These are phyloP conservation scores for Urostyla sp. DNA, from an alignment of 73 alveolate genomes.

Conservation along the genomic window DNA sequence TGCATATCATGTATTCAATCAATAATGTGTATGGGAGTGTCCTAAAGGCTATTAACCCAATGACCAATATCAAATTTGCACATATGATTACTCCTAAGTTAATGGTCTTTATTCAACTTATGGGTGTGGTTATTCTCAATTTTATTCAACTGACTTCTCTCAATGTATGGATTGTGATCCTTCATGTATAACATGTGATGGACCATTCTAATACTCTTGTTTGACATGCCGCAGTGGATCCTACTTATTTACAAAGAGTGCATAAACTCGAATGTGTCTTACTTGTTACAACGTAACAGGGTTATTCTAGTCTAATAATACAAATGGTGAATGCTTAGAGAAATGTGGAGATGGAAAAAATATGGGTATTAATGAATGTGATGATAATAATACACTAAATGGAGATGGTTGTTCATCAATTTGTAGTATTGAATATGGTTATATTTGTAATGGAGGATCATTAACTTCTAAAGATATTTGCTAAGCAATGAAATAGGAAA, in stretches of 20 bases:
- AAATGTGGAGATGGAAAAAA: conserved; percentile 54
- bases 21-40: conserved; percentile 42
- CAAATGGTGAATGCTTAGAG: conserved; percentile 48
- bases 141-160: background rate
- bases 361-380: conserved; percentile 61
- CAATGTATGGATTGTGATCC: conserved; percentile 30
- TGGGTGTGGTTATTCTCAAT: conserved; percentile 15
- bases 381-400: conserved; percentile 67
- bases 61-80: conserved; percentile 43
- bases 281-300: conserved; percentile 2
- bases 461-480: conserved; percentile 27
- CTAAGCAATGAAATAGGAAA: conserved; percentile 1
- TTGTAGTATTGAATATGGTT: conserved; percentile 73
- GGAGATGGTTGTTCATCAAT: conserved; percentile 72
- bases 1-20: conserved; percentile 43
- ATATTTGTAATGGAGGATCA: conserved; percentile 58
- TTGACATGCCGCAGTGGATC: conserved; percentile 34
- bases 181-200: conserved; percentile 44
- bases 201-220: conserved; percentile 5
- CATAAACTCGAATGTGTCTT: background rate
- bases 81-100: conserved; percentile 9
- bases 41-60: conserved; percentile 45
- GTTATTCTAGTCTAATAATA: conserved; percentile 18
- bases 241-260: background rate
- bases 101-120: conserved; percentile 18